phyloP scores from a whole-genome alignment of 2,329 filamentous ascomycete species.

The Clonostachys sp. region DNA sequence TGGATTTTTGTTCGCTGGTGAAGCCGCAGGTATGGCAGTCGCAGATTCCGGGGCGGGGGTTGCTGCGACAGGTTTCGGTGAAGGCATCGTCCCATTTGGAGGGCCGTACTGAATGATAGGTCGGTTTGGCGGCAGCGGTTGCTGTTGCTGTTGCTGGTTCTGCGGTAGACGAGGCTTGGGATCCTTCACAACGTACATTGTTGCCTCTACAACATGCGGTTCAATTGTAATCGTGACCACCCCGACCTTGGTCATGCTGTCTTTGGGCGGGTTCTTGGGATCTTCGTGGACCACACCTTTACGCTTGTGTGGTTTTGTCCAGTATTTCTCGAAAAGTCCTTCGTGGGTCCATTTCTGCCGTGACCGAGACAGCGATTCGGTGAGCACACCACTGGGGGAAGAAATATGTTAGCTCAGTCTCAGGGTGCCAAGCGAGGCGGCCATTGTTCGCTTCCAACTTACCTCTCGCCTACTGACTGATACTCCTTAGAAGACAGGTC shows the following conservation, averaged over 20 bases:
- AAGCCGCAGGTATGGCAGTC: conserved; percentile 10
- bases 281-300: conserved; percentile 62
- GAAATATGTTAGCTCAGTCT: conserved; percentile 9
- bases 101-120: conserved; percentile 64
- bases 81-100: conserved; percentile 56
- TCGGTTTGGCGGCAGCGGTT: conserved; percentile 23
- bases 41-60: conserved; percentile 10
- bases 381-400: conserved; percentile 60
- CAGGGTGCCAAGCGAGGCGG: conserved; percentile 1
- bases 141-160: conserved; percentile 17
- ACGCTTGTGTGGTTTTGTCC: conserved; percentile 67
- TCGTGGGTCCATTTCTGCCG: conserved; percentile 68
- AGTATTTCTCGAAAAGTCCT: conserved; percentile 73
- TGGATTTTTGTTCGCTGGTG: neutral
- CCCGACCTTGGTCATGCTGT: conserved; percentile 70
- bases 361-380: conserved; percentile 69
- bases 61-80: conserved; percentile 7
- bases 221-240: conserved; percentile 72
- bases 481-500: conserved; percentile 62
- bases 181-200: conserved; percentile 68
- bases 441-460: conserved; percentile 8
- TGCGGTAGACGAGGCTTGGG: conserved; percentile 38
- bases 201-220: conserved; percentile 75
- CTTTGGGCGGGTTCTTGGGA: conserved; percentile 62
- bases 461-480: conserved; percentile 72